Conservation (phyloP, 2,329 filamentous ascomycete species). For the Ophiocordyceps australis region DNA sequence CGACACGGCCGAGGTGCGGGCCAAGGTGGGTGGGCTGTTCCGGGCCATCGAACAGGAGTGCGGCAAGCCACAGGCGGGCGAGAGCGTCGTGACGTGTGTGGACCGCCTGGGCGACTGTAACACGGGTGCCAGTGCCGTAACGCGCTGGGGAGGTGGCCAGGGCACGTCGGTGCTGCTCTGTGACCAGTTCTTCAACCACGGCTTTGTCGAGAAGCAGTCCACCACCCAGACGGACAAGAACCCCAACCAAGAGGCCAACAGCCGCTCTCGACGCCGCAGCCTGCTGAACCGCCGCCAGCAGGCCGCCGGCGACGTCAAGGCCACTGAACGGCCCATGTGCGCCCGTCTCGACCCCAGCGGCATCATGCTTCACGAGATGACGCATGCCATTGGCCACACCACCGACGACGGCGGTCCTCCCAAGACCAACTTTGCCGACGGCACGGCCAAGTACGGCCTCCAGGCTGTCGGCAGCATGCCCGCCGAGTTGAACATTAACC, state of each 20-base stretch:
- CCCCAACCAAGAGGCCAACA: not conserved
- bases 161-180: too few species aligned
- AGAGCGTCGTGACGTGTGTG: not conserved
- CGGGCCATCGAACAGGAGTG: not conserved
- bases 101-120: too few species aligned
- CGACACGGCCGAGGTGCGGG: not conserved
- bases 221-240: not conserved
- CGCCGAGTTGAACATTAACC: not conserved
- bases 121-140: too few species aligned
- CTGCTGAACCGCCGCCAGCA: not conserved
- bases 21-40: not conserved
- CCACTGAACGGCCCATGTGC: not conserved
- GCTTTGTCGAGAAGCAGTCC: too few species aligned
- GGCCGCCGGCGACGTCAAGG: not conserved
- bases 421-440: not conserved
- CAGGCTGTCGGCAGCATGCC: not conserved
- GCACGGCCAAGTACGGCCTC: not conserved
- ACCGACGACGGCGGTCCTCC: not conserved
- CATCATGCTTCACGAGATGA: constrained; percentile 1
- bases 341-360: not conserved
- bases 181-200: too few species aligned
- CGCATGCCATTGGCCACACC: not conserved
- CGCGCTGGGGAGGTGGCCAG: too few species aligned
- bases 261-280: not conserved
- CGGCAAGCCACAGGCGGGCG: not conserved